phyloP scores from a whole-genome alignment of 371 early-diverging fungal genomes.

The Choanephora cucurbitarum region DNA sequence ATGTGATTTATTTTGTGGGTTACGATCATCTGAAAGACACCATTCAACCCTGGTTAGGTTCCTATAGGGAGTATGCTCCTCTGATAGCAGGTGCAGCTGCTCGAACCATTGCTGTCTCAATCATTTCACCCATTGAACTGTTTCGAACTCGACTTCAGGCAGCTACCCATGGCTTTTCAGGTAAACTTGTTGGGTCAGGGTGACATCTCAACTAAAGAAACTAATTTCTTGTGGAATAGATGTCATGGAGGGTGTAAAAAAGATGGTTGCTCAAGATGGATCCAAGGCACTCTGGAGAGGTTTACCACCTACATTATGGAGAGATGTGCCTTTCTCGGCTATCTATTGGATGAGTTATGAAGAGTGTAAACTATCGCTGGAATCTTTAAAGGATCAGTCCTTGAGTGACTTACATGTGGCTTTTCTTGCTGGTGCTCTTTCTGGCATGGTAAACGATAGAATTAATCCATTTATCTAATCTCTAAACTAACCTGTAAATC shows the following conservation, averaged over 20 bases:
- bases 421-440: conserved; percentile 73
- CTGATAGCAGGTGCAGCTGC: conserved; percentile 82
- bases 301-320: conserved; percentile 86
- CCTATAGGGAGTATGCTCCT: conserved; percentile 53
- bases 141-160: conserved; percentile 90
- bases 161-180: conserved; percentile 46
- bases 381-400: conserved; percentile 1
- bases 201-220: too few relatives aligned
- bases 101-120: conserved; percentile 75
- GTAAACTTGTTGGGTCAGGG: too few relatives aligned
- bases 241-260: conserved; percentile 61
- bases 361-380: conserved; percentile 43
- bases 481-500: conserved; percentile 2
- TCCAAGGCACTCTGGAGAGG: conserved; percentile 80
- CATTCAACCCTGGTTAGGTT: conserved; percentile 14
- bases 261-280: conserved; percentile 68
- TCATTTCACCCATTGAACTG: conserved; percentile 89
- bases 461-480: too few relatives aligned
- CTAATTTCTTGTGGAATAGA: conserved; percentile 16
- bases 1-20: conserved; percentile 92
- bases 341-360: conserved; percentile 95
- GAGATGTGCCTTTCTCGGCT: conserved; percentile 92
- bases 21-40: conserved; percentile 82
- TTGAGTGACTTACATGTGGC: conserved; percentile 51
- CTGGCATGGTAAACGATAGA: conserved; percentile 61